Evolutionary conservation across 345 rosid species (phyloP), one percentile per base, ranked within the genome.

Genomic region (Dipteronia sinensis): DNA sequence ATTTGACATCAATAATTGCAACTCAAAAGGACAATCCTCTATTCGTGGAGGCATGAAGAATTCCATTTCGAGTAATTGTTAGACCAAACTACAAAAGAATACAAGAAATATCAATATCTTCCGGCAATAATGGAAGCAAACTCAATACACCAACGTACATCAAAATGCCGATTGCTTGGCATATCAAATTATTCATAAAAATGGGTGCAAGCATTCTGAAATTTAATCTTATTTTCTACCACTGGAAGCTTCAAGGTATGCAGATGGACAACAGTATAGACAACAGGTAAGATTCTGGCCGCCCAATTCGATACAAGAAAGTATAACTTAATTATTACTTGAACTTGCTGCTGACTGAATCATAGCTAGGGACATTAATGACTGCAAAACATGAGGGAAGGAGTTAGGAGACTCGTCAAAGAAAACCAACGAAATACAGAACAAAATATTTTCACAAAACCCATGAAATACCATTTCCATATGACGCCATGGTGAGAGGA

Each of bases 401-500:
- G 65, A 20, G 8, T 69, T 69, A 31, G 65, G 49, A 77, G 42
- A 47, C 76, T 68, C 19, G 65, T 15, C 17, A 59, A 29, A n/a
- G 70, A 64, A 47, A 4, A 65, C 19, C 56, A 56, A 58, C 10
- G 71, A 34, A 4, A 53, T 59, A 27, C 58, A 44, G 59, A 16
- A 72, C 10, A 62, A 40, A 29, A 59, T 15, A 25, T 11, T 61
- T 11, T 65, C 61, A 38, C 4, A n/a, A 40, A 25, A 63, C 40
- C 38, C 58, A 20, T 23, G 27, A 47, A 44, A 67, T 92, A 94
- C 99, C 99, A 23, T 94, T 91, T 79, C 97, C 97, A 22, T 88
- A 87, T n/a, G 99, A 83, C n/a, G 97, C 98, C 98, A 96, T 90
- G 3, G 99, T 91, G 69, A 96, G 86, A 51, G 97, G 95, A 23